phyloP scores from a whole-genome alignment of 2,329 filamentous ascomycete genomes.

The Nothopassalora personata region DNA sequence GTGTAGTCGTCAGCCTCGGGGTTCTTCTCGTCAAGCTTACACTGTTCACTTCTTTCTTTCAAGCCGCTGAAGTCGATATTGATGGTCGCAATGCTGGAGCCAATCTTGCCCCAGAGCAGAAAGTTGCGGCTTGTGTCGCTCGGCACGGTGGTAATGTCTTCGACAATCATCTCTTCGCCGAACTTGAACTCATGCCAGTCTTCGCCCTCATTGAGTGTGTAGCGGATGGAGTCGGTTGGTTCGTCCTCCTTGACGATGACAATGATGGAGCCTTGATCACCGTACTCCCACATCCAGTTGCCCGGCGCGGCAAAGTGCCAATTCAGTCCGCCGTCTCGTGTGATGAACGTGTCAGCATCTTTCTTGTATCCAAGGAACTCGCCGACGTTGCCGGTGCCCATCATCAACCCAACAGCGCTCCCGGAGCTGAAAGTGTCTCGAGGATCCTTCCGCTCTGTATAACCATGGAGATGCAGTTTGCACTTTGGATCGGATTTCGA shows the following conservation, averaged over 20 bases:
- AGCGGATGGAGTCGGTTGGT: conserved; percentile 64
- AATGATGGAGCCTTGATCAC: conserved; percentile 88
- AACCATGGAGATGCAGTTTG: conserved; percentile 87
- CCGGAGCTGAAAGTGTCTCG: conserved; percentile 81
- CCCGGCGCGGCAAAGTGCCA: conserved; percentile 87
- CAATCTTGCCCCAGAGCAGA: conserved; percentile 71
- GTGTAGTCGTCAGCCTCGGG: conserved; percentile 68
- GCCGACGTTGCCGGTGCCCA: conserved; percentile 89
- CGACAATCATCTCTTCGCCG: conserved; percentile 62
- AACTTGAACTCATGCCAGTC: conserved; percentile 76
- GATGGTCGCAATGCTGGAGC: conserved; percentile 61
- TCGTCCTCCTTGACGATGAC: conserved; percentile 72
- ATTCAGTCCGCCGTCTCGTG: conserved; percentile 78
- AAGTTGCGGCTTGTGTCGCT: conserved; percentile 90
- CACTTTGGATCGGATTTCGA: conserved; percentile 57
- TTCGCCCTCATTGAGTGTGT: conserved; percentile 74
- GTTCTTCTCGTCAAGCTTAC: conserved; percentile 59
- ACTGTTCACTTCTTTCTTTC: conserved; percentile 58
- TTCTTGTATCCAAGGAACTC: conserved; percentile 59
- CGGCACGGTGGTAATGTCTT: conserved; percentile 79
- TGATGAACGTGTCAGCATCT: conserved; percentile 85
- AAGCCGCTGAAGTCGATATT: conserved; percentile 87
- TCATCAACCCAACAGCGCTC: conserved; percentile 83
- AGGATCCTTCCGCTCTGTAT: conserved; percentile 80
- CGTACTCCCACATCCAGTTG: conserved; percentile 86